These are phyloP conservation scores for Penicillium angulare DNA, from an alignment of 495 filamentous ascomycete genomes.

Conservation along the genomic window DNA sequence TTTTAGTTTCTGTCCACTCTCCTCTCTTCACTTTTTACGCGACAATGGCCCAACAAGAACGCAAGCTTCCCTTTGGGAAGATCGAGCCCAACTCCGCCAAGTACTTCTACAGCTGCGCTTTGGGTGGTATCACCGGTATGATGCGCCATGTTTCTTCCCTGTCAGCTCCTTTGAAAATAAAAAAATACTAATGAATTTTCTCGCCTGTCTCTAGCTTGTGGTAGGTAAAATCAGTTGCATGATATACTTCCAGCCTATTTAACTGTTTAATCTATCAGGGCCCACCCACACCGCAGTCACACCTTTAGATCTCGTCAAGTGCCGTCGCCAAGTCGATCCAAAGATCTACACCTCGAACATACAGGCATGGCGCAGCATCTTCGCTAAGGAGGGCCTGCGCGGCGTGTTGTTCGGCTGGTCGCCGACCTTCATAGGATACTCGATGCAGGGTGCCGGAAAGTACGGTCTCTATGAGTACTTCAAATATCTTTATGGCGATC, in stretches of 20 bases:
- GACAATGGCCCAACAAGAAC: slow-evolving; percentile 38
- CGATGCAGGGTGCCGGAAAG: slow-evolving; percentile 72
- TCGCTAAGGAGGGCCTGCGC: slow-evolving; percentile 61
- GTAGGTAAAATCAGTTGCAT: slow-evolving; percentile 29
- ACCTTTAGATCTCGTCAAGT: slow-evolving; percentile 65
- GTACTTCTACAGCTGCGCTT: slow-evolving; percentile 63
- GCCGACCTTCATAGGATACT: slow-evolving; percentile 68
- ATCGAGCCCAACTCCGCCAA: slow-evolving; percentile 67
- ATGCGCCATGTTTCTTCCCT: neutral
- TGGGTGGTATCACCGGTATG: slow-evolving; percentile 65
- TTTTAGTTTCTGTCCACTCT: neutral
- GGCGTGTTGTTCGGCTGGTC: slow-evolving; percentile 74
- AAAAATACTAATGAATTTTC: neutral
- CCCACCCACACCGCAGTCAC: slow-evolving; percentile 61
- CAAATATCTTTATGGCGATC: slow-evolving; percentile 68
- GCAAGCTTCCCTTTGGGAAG: slow-evolving; percentile 47
- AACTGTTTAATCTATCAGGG: slow-evolving; percentile 16
- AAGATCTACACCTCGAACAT: slow-evolving; percentile 69
- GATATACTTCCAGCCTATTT: slow-evolving; percentile 6
- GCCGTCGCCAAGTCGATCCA: slow-evolving; percentile 68
- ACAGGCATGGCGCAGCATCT: slow-evolving; percentile 64
- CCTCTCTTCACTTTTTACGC: neutral
- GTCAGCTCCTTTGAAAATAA: neutral
- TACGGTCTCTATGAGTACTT: slow-evolving; percentile 77
- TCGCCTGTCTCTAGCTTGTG: slow-evolving; percentile 49